These are phyloP conservation scores for Brettanomyces naardenensis DNA, from an alignment of 805 yeast genomes.

Conservation along the genomic window DNA sequence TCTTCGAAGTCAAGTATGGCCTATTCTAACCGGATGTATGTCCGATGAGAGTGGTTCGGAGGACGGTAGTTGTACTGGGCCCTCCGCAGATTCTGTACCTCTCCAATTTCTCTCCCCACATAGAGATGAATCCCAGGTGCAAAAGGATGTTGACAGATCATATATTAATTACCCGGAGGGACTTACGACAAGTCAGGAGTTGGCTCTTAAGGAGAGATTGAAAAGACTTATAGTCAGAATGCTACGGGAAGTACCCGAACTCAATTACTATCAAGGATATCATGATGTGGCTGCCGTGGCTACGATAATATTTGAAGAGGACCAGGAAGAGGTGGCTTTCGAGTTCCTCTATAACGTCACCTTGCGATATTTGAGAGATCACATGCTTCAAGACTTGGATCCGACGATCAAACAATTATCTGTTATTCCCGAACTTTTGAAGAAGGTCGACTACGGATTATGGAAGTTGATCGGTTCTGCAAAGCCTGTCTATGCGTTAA, in stretches of 20 bases:
- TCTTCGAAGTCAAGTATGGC: slow-evolving; percentile 43
- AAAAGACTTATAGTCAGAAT: slow-evolving; percentile 40
- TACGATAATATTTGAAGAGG: slow-evolving; percentile 38
- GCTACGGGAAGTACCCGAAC: slow-evolving; percentile 49
- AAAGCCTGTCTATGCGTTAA: slow-evolving; percentile 61
- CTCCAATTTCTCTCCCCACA: slow-evolving; percentile 30
- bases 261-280: slow-evolving; percentile 85
- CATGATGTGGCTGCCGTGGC: slow-evolving; percentile 78
- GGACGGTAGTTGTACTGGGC: not conserved
- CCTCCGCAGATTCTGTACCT: slow-evolving; percentile 1
- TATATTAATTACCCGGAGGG: slow-evolving; percentile 36
- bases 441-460: slow-evolving; percentile 37
- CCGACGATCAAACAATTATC: slow-evolving; percentile 59
- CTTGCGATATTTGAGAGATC: slow-evolving; percentile 66
- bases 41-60: not conserved
- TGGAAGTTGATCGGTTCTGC: slow-evolving; percentile 32
- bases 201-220: slow-evolving; percentile 33
- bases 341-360: slow-evolving; percentile 48
- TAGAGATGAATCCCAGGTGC: slow-evolving; percentile 71
- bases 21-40: slow-evolving; percentile 28
- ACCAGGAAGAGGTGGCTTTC: slow-evolving; percentile 29
- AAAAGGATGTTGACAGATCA: slow-evolving; percentile 70
- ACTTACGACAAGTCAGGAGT: slow-evolving; percentile 14
- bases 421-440: slow-evolving; percentile 57
- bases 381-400: slow-evolving; percentile 64